These are phyloP conservation scores for Amphicarpaea edgeworthii DNA, from an alignment of 306 rosid species.

Conservation along the genomic window DNA sequence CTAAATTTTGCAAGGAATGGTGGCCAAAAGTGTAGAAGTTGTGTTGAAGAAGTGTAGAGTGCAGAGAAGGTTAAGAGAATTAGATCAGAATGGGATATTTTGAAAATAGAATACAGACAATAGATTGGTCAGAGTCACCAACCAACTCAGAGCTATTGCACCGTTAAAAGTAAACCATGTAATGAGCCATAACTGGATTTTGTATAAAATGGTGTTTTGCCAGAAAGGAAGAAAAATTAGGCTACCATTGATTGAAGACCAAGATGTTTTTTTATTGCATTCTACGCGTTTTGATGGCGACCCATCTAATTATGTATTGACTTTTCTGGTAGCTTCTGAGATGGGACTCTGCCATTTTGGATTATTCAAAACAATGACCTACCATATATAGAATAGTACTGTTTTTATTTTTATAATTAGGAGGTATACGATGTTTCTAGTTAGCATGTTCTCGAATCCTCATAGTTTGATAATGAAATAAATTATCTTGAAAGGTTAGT, in stretches of 20 bases:
- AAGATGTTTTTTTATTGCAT: constrained; percentile 21
- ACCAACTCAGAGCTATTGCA: not conserved
- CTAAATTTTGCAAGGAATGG: not conserved
- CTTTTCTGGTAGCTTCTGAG: constrained; percentile 41
- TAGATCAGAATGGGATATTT: not conserved
- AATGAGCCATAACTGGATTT: constrained; percentile 11
- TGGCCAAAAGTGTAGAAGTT: constrained; percentile 10
- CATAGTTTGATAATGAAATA: too few species aligned
- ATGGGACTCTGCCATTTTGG: constrained; percentile 36
- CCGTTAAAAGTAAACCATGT: constrained; percentile 47
- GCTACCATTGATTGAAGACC: not conserved
- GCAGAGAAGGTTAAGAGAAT: constrained; percentile 3
- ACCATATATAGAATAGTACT: not conserved
- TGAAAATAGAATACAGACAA: not conserved
- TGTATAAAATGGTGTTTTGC: constrained; percentile 11
- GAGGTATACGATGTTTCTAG: too few species aligned
- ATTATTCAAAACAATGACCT: constrained; percentile 43
- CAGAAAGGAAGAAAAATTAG: constrained; percentile 18
- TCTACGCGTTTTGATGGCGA: constrained; percentile 40
- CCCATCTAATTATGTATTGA: constrained; percentile 17
- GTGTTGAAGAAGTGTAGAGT: constrained; percentile 5
- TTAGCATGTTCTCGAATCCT: too few species aligned
- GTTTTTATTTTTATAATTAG: too few species aligned
- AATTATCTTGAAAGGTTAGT: too few species aligned
- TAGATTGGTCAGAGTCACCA: constrained; percentile 24